These are phyloP conservation scores for Mucor velutinosus DNA, from an alignment of 371 early-diverging fungal species.

Conservation along the genomic window DNA sequence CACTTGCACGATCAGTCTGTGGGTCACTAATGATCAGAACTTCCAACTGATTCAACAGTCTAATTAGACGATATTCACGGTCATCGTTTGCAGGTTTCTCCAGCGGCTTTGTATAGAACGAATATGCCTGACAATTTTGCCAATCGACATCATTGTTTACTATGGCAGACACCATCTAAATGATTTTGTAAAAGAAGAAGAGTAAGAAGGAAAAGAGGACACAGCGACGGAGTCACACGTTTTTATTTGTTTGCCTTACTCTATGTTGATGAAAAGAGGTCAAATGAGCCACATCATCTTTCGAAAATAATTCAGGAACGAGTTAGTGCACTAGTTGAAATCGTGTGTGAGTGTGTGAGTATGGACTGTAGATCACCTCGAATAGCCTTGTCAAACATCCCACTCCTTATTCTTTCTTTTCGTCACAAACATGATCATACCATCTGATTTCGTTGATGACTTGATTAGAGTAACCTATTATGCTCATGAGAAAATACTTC, in stretches of 20 bases:
- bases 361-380: neutral
- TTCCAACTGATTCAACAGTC: conserved; percentile 79
- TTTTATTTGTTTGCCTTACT: neutral
- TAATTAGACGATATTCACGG: conserved; percentile 80
- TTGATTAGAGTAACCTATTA: conserved; percentile 1
- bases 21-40: conserved; percentile 84
- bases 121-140: conserved; percentile 14
- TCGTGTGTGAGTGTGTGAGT: neutral
- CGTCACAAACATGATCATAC: neutral
- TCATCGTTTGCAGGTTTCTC: conserved; percentile 75
- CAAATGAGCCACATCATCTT: conserved; percentile 3
- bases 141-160: conserved; percentile 13
- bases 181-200: neutral
- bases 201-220: neutral
- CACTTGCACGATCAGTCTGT: conserved; percentile 85
- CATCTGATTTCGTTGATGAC: conserved; percentile 1
- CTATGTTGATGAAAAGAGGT: neutral
- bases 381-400: neutral
- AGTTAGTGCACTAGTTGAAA: neutral
- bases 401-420: neutral
- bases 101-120: conserved; percentile 32
- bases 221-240: conserved; percentile 5
- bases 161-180: conserved; percentile 21
- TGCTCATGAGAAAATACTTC: neutral
- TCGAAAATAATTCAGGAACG: neutral